Percentiles rank a stretch among this genome's conserved stretches.
Evolutionary conservation across 345 rosid genomes (phyloP).

Genomic region (Salix brachista): DNA sequence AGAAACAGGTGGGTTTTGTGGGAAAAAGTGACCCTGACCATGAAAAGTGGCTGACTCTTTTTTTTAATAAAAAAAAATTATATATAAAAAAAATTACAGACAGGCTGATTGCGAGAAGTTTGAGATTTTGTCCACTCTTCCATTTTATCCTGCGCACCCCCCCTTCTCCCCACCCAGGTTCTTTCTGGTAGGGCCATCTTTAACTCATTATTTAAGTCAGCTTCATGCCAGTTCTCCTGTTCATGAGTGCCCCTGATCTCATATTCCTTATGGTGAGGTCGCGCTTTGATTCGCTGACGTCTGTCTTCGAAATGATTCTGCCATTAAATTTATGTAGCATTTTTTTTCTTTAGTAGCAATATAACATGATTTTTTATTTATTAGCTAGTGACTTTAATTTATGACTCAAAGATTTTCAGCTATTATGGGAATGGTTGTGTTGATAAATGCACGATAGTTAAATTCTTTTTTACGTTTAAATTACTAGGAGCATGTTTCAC

Average conservation of each 20-base stretch:
- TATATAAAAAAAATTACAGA: background rate
- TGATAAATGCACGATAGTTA: background rate
- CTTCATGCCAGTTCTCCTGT: background rate
- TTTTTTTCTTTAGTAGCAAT: no score
- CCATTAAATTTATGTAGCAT: no score
- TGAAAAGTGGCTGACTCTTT: constrained; percentile 19
- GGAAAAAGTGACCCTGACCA: constrained; percentile 44
- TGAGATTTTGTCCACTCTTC: constrained; percentile 4
- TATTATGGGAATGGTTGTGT: background rate
- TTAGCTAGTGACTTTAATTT: background rate
- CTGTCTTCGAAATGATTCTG: background rate
- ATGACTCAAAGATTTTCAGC: background rate
- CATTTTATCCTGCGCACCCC: constrained; percentile 39
- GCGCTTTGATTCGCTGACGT: background rate
- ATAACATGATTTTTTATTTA: no score
- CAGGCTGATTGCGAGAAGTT: background rate
- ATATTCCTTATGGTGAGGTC: background rate
- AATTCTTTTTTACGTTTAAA: no score
- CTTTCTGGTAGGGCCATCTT: background rate
- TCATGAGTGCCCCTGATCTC: background rate
- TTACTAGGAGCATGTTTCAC: no score
- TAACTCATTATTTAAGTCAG: background rate
- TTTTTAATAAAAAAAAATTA: background rate
- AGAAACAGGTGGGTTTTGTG: constrained; percentile 6
- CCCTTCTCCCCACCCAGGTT: constrained; percentile 3